Evolutionary conservation across 2,329 filamentous ascomycete genomes (phyloP), one percentile per base, ranked within the genome.

Genomic region (Fusarium scirpi): DNA sequence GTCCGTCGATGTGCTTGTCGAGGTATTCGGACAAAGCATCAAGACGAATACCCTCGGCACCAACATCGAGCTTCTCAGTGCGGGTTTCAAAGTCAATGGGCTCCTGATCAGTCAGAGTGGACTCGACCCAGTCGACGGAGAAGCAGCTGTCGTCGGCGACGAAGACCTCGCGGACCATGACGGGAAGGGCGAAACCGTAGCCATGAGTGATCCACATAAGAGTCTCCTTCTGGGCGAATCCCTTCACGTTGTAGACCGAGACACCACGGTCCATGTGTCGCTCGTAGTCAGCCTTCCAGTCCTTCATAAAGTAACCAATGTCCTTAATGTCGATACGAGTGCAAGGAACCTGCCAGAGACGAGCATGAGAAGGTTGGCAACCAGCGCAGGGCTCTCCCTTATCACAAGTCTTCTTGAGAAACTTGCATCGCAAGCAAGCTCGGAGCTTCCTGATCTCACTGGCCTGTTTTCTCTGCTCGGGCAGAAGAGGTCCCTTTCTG

Each of bases 321-420:
- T 98, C 95, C 87, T 97, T 98, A 86, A 98, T 98, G 81, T 98
- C 95, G 77, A 98, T 97, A 67, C 95, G 92, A 43, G 95, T 98
- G 86, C 95, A 98, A 66, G 95, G 95, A 46, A 98, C 95, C 83
- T 98, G 94, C 95, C 95, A 98, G 55, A 98, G 86, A 70, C 95
- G 91, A 69, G 95, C 95, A 80, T 98, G 95, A 22, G 94, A 97
- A 53, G 95, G 95, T 83, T 97, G 93, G 84, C 95, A 98, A 49
- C 95, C 95, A 76, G 91, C 92, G 82, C 95, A 98, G 62, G 95
- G 95, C 84, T 98, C 94, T 70, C 95, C 95, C 85, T 97, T 98
- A 82, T 98, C 95, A 79, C 95, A 98, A 51, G 95, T 98, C 88
- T 98, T 98, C 88, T 98, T 98, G 80, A 98, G 86, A 85, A 98